phyloP scores from a whole-genome alignment of 768 basidiomycete species.

The Amanita phalloides region DNA sequence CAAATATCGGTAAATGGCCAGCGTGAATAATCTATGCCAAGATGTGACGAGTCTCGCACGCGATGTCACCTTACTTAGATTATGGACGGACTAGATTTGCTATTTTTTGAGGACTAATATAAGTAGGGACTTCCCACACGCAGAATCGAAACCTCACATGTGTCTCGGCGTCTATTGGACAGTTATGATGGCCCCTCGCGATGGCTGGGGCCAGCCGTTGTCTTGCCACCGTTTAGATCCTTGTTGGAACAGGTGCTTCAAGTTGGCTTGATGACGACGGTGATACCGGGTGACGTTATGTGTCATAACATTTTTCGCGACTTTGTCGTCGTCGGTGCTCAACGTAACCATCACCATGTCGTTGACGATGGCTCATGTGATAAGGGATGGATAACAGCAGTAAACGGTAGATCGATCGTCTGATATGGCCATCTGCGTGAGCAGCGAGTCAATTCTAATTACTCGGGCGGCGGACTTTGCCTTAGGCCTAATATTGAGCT shows the following conservation, averaged over 20 bases:
- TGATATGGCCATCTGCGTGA: neutral
- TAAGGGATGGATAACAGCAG: neutral
- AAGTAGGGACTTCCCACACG: neutral
- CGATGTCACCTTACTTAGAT: neutral
- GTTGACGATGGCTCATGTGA: neutral
- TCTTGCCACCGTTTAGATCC: neutral
- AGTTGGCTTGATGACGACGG: neutral
- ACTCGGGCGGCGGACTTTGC: neutral
- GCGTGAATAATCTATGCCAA: neutral
- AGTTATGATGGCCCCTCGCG: neutral
- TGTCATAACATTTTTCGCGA: neutral
- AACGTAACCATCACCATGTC: neutral
- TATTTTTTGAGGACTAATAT: too few relatives aligned
- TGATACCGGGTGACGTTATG: neutral
- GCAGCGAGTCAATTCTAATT: neutral
- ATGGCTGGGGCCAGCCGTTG: neutral
- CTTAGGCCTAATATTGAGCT: neutral
- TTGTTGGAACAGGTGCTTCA: neutral
- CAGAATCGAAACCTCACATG: neutral
- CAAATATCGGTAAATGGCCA: neutral
- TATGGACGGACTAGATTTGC: neutral
- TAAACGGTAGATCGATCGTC: neutral
- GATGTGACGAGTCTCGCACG: neutral
- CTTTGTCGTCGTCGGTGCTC: neutral
- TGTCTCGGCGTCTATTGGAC: neutral